These are phyloP conservation scores for Podaxis mareebaensis DNA, from an alignment of 768 basidiomycete genomes.

Conservation along the genomic window DNA sequence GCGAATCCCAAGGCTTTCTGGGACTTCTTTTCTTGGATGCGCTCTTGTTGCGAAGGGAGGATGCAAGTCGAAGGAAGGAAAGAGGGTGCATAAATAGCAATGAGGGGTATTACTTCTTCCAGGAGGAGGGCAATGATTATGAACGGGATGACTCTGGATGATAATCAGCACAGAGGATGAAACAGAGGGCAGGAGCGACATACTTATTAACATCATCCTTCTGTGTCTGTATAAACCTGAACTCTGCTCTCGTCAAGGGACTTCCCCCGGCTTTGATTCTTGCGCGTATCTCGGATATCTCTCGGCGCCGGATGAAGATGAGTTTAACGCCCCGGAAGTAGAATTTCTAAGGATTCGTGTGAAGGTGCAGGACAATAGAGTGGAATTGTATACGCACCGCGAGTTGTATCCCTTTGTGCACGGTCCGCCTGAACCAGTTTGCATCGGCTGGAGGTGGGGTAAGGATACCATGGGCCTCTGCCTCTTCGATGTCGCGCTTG, in stretches of 20 bases:
- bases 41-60: slow-evolving; percentile 74
- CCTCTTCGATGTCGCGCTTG: slow-evolving; percentile 64
- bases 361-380: not conserved
- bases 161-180: not conserved
- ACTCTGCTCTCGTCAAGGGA: slow-evolving; percentile 67
- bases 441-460: slow-evolving; percentile 64
- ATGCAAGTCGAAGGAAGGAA: slow-evolving; percentile 87
- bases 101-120: slow-evolving; percentile 81
- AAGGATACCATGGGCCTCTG: slow-evolving; percentile 68
- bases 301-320: slow-evolving; percentile 61
- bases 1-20: slow-evolving; percentile 46
- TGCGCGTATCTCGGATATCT: slow-evolving; percentile 51
- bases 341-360: slow-evolving; percentile 62
- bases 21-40: slow-evolving; percentile 56
- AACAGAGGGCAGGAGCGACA: slow-evolving; percentile 20
- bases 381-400: slow-evolving; percentile 31
- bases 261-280: slow-evolving; percentile 62
- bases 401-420: slow-evolving; percentile 51
- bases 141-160: slow-evolving; percentile 73
- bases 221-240: slow-evolving; percentile 66
- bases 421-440: slow-evolving; percentile 49
- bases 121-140: slow-evolving; percentile 69
- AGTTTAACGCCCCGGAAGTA: slow-evolving; percentile 77
- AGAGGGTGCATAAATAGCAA: slow-evolving; percentile 82
- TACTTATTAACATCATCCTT: slow-evolving; percentile 73